Evolutionary conservation across 2,329 filamentous ascomycete species (phyloP).

Genomic region (Dothiorella sarmentorum): DNA sequence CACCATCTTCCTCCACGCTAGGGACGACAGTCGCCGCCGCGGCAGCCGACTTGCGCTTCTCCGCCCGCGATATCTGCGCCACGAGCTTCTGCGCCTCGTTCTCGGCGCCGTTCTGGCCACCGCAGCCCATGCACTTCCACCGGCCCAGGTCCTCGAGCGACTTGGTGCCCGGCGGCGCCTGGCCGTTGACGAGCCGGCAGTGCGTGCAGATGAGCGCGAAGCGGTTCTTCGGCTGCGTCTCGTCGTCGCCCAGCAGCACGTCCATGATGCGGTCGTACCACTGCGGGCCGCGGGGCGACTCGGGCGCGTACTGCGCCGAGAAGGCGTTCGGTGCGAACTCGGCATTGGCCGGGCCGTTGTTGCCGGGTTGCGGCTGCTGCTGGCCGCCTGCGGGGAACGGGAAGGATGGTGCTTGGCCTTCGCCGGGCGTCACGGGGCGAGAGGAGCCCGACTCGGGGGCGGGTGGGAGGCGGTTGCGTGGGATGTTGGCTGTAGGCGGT

Average conservation of each 20-base stretch:
- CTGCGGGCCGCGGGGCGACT: constrained; percentile 48
- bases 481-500: constrained; percentile 65
- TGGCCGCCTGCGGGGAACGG: constrained; percentile 19
- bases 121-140: constrained; percentile 89
- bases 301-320: constrained; percentile 41
- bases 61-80: neutral
- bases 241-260: constrained; percentile 88
- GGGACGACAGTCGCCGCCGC: too few species aligned
- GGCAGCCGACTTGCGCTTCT: too few species aligned
- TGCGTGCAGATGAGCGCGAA: constrained; percentile 78
- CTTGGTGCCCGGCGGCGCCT: constrained; percentile 83
- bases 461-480: constrained; percentile 25
- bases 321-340: constrained; percentile 76
- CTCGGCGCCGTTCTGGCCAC: constrained; percentile 74
- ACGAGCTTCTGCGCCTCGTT: constrained; percentile 73
- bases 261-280: constrained; percentile 98
- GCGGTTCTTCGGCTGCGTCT: constrained; percentile 86
- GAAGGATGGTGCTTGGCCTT: neutral
- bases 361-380: constrained; percentile 15
- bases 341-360: constrained; percentile 37
- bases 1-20: too few species aligned
- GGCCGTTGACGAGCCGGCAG: constrained; percentile 90
- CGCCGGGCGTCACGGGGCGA: constrained; percentile 30
- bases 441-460: constrained; percentile 24
- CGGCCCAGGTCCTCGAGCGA: constrained; percentile 73